Conservation (phyloP, 352 stramenopile genomes). For the Globisporangium carolinianum region DNA sequence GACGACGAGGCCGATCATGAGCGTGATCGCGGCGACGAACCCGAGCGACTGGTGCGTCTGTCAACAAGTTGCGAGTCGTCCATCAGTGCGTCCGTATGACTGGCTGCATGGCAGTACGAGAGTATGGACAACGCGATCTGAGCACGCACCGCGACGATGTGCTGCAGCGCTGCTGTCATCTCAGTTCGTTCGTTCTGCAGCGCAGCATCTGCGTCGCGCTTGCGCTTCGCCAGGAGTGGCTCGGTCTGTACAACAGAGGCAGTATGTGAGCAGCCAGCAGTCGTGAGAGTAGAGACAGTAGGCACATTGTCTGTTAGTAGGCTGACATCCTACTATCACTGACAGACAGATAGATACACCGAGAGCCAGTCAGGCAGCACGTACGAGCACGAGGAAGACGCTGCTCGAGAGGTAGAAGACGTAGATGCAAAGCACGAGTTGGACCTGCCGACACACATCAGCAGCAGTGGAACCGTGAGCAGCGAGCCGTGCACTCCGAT, state of each 20-base stretch:
- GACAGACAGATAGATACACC: no score
- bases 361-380: neutral
- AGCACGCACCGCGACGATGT: constrained; percentile 38
- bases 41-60: constrained; percentile 59
- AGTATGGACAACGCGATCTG: no score
- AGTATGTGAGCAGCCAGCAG: neutral
- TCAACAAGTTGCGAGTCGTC: neutral
- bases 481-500: no score
- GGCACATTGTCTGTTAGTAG: no score
- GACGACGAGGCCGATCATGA: constrained; percentile 53
- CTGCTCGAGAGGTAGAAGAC: constrained; percentile 43
- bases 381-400: constrained; percentile 49
- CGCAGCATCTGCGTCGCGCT: neutral
- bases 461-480: neutral
- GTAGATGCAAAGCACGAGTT: constrained; percentile 40
- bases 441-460: constrained; percentile 18
- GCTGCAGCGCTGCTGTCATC: constrained; percentile 35
- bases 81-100: no score
- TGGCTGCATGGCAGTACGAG: no score
- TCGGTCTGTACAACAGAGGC: constrained; percentile 20
- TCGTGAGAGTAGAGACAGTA: no score
- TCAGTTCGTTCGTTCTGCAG: constrained; percentile 10
- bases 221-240: constrained; percentile 16
- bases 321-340: no score
- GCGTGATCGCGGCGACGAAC: constrained; percentile 56